phyloP scores from a whole-genome alignment of 2,329 filamentous ascomycete species.

The Neofusicoccum kwambonambiense region DNA sequence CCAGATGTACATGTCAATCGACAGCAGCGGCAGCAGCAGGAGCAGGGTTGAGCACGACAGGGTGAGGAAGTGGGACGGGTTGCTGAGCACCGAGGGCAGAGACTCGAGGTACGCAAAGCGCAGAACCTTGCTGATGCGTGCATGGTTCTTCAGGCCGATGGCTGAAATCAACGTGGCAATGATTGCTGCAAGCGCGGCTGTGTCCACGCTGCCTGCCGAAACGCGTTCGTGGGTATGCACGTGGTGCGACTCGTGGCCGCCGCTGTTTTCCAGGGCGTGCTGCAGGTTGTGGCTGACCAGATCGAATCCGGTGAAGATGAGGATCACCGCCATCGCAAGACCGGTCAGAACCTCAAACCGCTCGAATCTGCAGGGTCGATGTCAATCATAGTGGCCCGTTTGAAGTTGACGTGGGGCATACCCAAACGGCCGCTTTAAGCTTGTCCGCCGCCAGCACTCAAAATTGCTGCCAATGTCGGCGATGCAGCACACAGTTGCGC shows the following conservation, averaged over 20 bases:
- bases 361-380: conserved; percentile 58
- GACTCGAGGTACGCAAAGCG: conserved; percentile 73
- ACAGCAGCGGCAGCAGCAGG: conserved; percentile 77
- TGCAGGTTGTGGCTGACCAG: conserved; percentile 91
- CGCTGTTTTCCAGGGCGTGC: conserved; percentile 77
- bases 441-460: conserved; percentile 93
- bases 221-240: conserved; percentile 59
- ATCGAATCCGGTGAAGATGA: conserved; percentile 97
- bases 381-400: not conserved
- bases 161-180: conserved; percentile 81
- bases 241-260: conserved; percentile 68
- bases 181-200: conserved; percentile 79
- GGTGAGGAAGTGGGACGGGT: conserved; percentile 92
- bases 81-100: conserved; percentile 83
- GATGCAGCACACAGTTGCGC: conserved; percentile 83
- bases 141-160: conserved; percentile 84
- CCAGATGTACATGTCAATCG: conserved; percentile 76
- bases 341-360: conserved; percentile 91
- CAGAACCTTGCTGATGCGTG: conserved; percentile 88
- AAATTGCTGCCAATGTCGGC: conserved; percentile 96
- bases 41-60: conserved; percentile 81
- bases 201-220: conserved; percentile 73
- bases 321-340: conserved; percentile 91
- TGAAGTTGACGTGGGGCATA: conserved; percentile 20
- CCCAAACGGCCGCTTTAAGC: conserved; percentile 88